phyloP scores from a whole-genome alignment of 2,329 filamentous ascomycete species.

The Fusarium sp. region DNA sequence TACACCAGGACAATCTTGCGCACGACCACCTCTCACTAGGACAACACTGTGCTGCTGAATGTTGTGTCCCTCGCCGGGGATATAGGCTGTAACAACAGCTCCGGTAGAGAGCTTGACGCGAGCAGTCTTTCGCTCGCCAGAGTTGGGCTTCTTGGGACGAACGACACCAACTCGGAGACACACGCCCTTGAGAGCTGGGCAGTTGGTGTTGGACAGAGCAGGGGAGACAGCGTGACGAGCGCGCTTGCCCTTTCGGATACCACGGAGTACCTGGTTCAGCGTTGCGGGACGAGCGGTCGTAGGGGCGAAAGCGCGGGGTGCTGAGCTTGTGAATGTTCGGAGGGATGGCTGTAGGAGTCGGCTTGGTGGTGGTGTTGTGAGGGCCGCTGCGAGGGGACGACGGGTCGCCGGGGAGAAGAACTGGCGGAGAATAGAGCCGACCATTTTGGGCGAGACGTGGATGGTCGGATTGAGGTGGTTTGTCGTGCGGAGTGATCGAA shows the following conservation, averaged over 20 bases:
- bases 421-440: constrained; percentile 53
- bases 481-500: constrained; percentile 4
- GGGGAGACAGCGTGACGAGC: constrained; percentile 91
- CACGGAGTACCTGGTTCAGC: constrained; percentile 79
- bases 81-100: constrained; percentile 90
- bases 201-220: constrained; percentile 75
- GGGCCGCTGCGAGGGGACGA: constrained; percentile 45
- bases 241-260: constrained; percentile 82
- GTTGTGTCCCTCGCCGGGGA: constrained; percentile 97
- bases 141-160: constrained; percentile 99
- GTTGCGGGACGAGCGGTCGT: constrained; percentile 71
- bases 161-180: constrained; percentile 94
- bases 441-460: constrained; percentile 52
- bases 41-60: constrained; percentile 99
- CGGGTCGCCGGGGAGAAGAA: constrained; percentile 53
- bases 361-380: constrained; percentile 34
- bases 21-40: constrained; percentile 90
- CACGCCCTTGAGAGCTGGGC: constrained; percentile 93
- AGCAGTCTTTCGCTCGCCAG: constrained; percentile 94
- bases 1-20: constrained; percentile 98
- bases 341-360: constrained; percentile 49
- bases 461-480: background rate
- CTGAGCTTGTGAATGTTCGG: constrained; percentile 46
- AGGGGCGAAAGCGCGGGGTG: constrained; percentile 50
- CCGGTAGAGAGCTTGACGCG: constrained; percentile 90